phyloP scores from a whole-genome alignment of 139 green algal genomes.

The Trebouxia sp. region DNA sequence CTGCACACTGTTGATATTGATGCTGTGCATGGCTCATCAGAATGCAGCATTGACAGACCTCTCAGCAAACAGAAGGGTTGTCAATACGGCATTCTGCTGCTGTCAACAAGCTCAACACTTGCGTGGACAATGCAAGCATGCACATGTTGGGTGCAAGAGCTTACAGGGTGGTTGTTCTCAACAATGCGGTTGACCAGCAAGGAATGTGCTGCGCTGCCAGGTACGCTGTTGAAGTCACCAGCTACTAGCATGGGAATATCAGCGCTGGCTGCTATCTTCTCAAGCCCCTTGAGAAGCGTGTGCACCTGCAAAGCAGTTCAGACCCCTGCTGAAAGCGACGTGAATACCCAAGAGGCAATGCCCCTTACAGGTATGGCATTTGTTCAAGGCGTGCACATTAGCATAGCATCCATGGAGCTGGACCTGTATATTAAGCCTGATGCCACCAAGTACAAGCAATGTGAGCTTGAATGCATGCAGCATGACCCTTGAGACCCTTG shows the following conservation, averaged over 20 bases:
- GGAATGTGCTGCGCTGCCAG: constrained; percentile 86
- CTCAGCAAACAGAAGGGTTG: too few species aligned
- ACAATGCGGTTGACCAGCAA: constrained; percentile 85
- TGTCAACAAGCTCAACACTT: background rate
- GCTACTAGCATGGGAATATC: constrained; percentile 95
- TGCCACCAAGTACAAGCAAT: too few species aligned
- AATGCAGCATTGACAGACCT: too few species aligned
- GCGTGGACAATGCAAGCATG: background rate
- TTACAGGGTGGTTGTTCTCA: constrained; percentile 70
- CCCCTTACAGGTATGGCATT: too few species aligned
- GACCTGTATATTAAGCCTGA: too few species aligned
- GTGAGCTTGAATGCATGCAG: too few species aligned
- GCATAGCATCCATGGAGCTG: too few species aligned
- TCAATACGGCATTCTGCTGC: background rate
- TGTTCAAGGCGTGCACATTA: too few species aligned
- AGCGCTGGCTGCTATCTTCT: constrained; percentile 96
- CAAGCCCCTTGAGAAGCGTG: constrained; percentile 98
- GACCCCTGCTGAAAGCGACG: too few species aligned
- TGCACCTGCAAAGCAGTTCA: constrained; percentile 73
- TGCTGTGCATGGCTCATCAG: too few species aligned
- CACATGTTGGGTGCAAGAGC: background rate
- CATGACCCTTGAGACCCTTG: too few species aligned
- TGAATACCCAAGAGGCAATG: background rate
- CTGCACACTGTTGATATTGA: too few species aligned
- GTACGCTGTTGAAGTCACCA: constrained; percentile 96